Conservation (phyloP, 768 basidiomycete species). For the Leccinum longicurvipes region DNA sequence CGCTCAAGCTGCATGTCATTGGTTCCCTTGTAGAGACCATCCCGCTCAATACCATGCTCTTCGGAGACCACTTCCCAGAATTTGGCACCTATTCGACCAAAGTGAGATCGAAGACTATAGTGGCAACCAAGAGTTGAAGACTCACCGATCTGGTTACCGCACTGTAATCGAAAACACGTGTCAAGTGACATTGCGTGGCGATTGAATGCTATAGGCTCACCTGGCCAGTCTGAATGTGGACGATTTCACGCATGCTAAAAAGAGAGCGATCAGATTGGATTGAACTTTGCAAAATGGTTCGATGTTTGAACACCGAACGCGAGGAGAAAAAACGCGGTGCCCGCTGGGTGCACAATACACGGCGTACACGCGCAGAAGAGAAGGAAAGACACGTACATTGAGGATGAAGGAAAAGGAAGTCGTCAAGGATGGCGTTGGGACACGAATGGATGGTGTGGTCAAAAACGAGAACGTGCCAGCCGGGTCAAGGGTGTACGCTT, state of each 20-base stretch:
- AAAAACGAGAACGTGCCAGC: constrained; percentile 30
- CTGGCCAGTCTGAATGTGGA: constrained; percentile 99
- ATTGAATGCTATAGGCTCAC: constrained; percentile 39
- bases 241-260: constrained; percentile 96
- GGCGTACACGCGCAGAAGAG: constrained; percentile 13
- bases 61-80: constrained; percentile 99
- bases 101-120: constrained; percentile 15
- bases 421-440: constrained; percentile 31
- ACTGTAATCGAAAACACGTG: constrained; percentile 46
- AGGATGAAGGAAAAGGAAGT: constrained; percentile 19
- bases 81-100: constrained; percentile 65
- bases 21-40: constrained; percentile 91
- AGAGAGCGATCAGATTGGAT: constrained; percentile 25
- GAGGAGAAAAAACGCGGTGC: constrained; percentile 3
- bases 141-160: constrained; percentile 99
- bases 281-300: constrained; percentile 13
- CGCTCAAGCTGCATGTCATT: constrained; percentile 96
- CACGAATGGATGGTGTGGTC: constrained; percentile 35
- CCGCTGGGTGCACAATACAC: not conserved
- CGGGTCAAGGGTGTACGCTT: constrained; percentile 38
- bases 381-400: constrained; percentile 31
- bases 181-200: constrained; percentile 18
- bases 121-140: constrained; percentile 20
- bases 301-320: constrained; percentile 21
- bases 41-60: constrained; percentile 93